Conservation (phyloP, 176 grass and related monocot genomes). For the Hordeum vulgare region MorexV3_pseudomolecules_assembly NC_058522.1:429623225-429623724, state of each 20-base stretch:
- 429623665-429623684: no score
- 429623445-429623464: background rate
- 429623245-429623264: no score
- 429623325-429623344: background rate
- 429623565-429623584: background rate
- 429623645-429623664: no score
- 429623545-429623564: no score
- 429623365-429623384: no score
- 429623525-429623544: background rate
- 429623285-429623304: background rate
- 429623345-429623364: background rate
- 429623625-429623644: no score
- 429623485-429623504: slow-evolving; percentile 17
- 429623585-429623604: no score
- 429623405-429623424: background rate
- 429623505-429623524: background rate
- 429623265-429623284: background rate
- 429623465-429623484: background rate
- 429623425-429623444: no score
- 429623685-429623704: no score
- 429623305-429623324: background rate
- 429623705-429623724: no score
- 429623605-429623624: no score
- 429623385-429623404: no score
- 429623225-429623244: background rate